phyloP scores from a whole-genome alignment of 2,329 filamentous ascomycete genomes.

The Colletotrichum falcatum region DNA sequence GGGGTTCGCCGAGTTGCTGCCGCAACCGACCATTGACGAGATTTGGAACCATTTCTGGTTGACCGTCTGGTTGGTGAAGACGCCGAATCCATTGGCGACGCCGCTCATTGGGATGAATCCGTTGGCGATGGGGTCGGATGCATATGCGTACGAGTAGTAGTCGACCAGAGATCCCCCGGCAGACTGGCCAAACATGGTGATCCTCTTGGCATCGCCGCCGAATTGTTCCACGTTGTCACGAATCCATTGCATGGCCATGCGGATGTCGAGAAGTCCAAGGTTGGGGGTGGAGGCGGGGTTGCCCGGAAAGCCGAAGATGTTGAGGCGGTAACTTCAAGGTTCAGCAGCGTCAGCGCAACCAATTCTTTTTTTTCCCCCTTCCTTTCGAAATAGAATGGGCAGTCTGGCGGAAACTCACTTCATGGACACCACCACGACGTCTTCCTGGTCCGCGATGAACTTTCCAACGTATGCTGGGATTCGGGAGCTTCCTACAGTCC shows the following conservation, averaged over 20 bases:
- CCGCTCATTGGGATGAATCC: conserved; percentile 61
- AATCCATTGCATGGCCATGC: conserved; percentile 43
- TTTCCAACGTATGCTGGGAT: conserved; percentile 50
- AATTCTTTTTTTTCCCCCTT: not conserved
- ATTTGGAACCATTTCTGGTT: conserved; percentile 41
- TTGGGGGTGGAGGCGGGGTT: conserved; percentile 38
- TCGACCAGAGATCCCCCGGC: conserved; percentile 52
- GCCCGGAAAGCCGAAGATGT: conserved; percentile 57
- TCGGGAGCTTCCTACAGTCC: conserved; percentile 24
- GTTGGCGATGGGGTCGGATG: conserved; percentile 60
- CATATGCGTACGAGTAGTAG: conserved; percentile 63
- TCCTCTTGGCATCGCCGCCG: conserved; percentile 42
- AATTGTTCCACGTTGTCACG: conserved; percentile 42
- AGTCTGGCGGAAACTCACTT: conserved; percentile 47
- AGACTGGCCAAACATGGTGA: conserved; percentile 48
- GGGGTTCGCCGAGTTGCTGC: conserved; percentile 43
- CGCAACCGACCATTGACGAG: conserved; percentile 45
- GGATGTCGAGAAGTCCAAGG: conserved; percentile 42
- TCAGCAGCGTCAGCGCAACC: conserved; percentile 20
- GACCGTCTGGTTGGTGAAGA: conserved; percentile 44
- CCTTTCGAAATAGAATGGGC: not conserved
- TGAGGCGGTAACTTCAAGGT: conserved; percentile 52
- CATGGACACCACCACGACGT: conserved; percentile 60
- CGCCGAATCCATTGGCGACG: conserved; percentile 39
- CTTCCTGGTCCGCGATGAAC: conserved; percentile 56